These are phyloP conservation scores for Cercophora newfieldiana DNA, from an alignment of 495 filamentous ascomycete genomes.

Conservation along the genomic window DNA sequence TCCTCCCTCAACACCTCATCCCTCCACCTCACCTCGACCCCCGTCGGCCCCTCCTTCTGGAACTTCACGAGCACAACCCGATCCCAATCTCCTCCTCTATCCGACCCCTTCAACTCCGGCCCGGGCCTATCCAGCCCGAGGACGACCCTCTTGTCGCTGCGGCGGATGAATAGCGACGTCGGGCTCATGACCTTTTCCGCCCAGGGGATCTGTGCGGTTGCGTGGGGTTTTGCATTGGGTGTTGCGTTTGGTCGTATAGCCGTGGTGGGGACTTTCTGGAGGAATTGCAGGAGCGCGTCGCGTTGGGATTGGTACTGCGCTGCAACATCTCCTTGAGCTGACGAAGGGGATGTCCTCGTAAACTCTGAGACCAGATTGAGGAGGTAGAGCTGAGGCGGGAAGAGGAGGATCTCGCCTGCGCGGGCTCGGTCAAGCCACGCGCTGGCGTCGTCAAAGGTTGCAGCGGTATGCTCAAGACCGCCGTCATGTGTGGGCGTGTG, in stretches of 20 bases:
- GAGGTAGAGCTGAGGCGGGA: constrained; percentile 87
- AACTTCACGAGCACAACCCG: constrained; percentile 73
- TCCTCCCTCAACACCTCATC: constrained; percentile 28
- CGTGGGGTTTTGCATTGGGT: constrained; percentile 28
- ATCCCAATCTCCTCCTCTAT: constrained; percentile 67
- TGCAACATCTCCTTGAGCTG: constrained; percentile 17
- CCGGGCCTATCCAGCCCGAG: constrained; percentile 72
- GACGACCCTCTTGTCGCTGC: constrained; percentile 55
- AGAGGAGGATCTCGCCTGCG: constrained; percentile 72
- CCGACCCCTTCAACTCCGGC: constrained; percentile 62
- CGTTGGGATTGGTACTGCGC: constrained; percentile 57
- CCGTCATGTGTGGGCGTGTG: constrained; percentile 76
- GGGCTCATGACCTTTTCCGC: constrained; percentile 77
- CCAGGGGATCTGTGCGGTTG: constrained; percentile 59
- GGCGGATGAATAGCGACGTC: constrained; percentile 53
- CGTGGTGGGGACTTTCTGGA: constrained; percentile 43
- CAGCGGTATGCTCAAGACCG: constrained; percentile 80
- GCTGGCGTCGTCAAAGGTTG: constrained; percentile 67
- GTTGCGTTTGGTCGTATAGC: constrained; percentile 12
- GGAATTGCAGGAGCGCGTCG: constrained; percentile 57
- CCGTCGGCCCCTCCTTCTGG: constrained; percentile 47
- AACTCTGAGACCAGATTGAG: constrained; percentile 65
- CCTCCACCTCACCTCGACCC: constrained; percentile 30
- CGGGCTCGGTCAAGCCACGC: constrained; percentile 67
- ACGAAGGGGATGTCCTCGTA: constrained; percentile 48